A percentile compares a stretch with the other conserved stretches of the same genome.
phyloP scores from a whole-genome alignment of 352 stramenopile genomes.

The Phytophthora chlamydospora region DNA sequence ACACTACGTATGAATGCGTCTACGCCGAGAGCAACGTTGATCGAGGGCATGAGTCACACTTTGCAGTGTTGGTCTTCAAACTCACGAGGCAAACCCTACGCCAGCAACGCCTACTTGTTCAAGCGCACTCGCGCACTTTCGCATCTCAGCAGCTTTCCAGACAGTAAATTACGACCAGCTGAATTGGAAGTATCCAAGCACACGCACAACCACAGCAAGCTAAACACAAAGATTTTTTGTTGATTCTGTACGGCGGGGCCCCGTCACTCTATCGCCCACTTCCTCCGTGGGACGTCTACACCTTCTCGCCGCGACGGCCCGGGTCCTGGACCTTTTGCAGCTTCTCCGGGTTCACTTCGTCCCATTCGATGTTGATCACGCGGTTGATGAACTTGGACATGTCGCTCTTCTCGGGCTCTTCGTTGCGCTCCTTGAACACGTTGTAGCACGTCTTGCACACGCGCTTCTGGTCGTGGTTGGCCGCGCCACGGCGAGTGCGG shows the following conservation, averaged over 20 bases:
- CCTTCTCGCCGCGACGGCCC: constrained; percentile 65
- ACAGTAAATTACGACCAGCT: neutral
- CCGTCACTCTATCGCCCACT: constrained; percentile 25
- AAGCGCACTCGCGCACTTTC: no score
- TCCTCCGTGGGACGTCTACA: constrained; percentile 17
- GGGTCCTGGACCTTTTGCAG: constrained; percentile 49
- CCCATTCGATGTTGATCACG: constrained; percentile 88
- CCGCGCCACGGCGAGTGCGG: constrained; percentile 69
- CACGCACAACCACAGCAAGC: neutral
- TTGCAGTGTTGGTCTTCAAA: no score
- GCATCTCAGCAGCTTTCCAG: no score
- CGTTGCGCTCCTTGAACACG: constrained; percentile 84
- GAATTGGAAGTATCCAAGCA: neutral
- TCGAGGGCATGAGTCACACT: no score
- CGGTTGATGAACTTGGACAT: constrained; percentile 76
- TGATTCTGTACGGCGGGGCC: constrained; percentile 24
- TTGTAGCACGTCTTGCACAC: constrained; percentile 90
- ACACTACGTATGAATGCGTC: neutral
- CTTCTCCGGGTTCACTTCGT: constrained; percentile 91
- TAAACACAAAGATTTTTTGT: constrained; percentile 2
- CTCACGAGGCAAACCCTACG: no score
- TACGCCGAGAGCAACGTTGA: no score
- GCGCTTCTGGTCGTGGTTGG: constrained; percentile 67
- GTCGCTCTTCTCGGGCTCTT: constrained; percentile 64
- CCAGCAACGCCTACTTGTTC: no score